Conservation (phyloP, 2,329 filamentous ascomycete species). For the Daldinia eschscholtzii region DNA sequence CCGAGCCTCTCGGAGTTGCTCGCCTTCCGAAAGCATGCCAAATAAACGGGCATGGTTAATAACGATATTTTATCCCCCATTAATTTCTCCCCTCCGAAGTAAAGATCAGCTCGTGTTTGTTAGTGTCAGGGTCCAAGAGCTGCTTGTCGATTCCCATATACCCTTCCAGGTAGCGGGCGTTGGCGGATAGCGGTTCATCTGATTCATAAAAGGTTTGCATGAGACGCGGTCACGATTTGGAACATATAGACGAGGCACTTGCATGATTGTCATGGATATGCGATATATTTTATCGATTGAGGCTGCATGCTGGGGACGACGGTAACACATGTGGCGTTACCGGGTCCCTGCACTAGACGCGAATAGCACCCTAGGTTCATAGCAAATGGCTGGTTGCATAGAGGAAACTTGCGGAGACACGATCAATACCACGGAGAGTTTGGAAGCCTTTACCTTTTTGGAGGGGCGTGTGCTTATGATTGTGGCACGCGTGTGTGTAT, state of each 20-base stretch:
- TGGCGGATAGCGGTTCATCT: constrained; percentile 41
- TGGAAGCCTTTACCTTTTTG: constrained; percentile 24
- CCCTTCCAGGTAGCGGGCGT: constrained; percentile 33
- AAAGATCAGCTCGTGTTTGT: constrained; percentile 19
- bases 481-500: neutral
- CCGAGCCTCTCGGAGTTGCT: constrained; percentile 87
- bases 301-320: constrained; percentile 17
- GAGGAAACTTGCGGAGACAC: constrained; percentile 28
- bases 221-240: constrained; percentile 43
- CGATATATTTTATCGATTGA: constrained; percentile 29
- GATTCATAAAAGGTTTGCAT: constrained; percentile 46
- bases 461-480: constrained; percentile 13
- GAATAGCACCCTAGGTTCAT: constrained; percentile 20
- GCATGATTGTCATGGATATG: constrained; percentile 36
- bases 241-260: constrained; percentile 40
- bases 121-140: constrained; percentile 38
- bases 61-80: constrained; percentile 47
- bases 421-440: constrained; percentile 34
- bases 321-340: constrained; percentile 22
- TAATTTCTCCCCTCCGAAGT: constrained; percentile 43
- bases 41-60: constrained; percentile 59
- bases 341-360: constrained; percentile 20
- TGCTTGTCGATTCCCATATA: constrained; percentile 40
- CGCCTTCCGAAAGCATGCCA: constrained; percentile 82
- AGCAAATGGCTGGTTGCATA: constrained; percentile 35